Evolutionary conservation across 139 green algal genomes (phyloP), one percentile per base, ranked within the genome.

Genomic region (Chlorella vulgaris): DNA sequence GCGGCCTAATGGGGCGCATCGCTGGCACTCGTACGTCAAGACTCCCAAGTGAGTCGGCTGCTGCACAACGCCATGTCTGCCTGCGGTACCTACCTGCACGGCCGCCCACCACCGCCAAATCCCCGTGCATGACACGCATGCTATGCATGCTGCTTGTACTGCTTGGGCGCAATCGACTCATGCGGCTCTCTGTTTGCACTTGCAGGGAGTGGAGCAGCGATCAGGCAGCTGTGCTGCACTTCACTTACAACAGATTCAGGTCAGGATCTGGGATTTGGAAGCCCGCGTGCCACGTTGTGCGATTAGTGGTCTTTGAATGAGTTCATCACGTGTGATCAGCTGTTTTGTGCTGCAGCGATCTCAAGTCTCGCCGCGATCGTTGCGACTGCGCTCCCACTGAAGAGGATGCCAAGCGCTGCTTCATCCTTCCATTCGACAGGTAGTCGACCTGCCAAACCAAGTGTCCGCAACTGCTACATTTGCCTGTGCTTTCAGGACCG

Each of bases 391-490:
- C 89, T 5, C 91, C 91, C 21, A 95, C 86, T 8, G 88, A 96
- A 33, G 92, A 97, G 53, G 93, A 95, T 53, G 90, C 90, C 62
- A 93, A 95, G 86, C 81, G 89, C 18, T 96, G 93, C 90, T 96
- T 96, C 81, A 97, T 96, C 68, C 86, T 96, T 38, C 91, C 94
- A 15, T 96, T 96, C 86, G 93, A 96, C 83, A 84, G 92, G 74
- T 70, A n/a, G 28, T 51, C 5, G 24, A 2, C 26, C 15, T 73
- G 36, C 8, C 1, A 24, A 13, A 51, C 66, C 29, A 31, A n/a
- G 29, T 5, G 3, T 31, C 28, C 7, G 31, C 62, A 43, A 7
- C 31, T 2, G 2, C 42, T 76, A 15, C 42, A 43, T 3, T 28
- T 74, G 39, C 18, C 18, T 65, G 55, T 29, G 55, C 55, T 55